These are phyloP conservation scores for Mycena indigotica DNA, from an alignment of 768 basidiomycete species.

Conservation along the genomic window DNA sequence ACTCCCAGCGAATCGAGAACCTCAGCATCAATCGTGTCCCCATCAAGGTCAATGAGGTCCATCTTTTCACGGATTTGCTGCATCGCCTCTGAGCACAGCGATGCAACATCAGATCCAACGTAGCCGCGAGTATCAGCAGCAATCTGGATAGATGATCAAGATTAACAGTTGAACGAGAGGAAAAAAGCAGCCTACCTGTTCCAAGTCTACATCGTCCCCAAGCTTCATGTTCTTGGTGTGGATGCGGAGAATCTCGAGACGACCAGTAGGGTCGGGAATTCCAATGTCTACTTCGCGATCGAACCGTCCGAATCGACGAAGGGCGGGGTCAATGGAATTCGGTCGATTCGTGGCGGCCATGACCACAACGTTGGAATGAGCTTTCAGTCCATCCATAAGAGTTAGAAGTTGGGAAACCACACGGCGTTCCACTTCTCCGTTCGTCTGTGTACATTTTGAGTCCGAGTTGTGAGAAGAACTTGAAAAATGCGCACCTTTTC, in stretches of 20 bases:
- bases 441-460: constrained; percentile 60
- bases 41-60: constrained; percentile 92
- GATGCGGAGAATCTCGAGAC: constrained; percentile 96
- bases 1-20: constrained; percentile 98
- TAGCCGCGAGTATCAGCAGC: constrained; percentile 99
- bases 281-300: constrained; percentile 99
- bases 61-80: constrained; percentile 99
- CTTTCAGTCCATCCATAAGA: constrained; percentile 98
- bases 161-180: constrained; percentile 2
- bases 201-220: constrained; percentile 93
- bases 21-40: constrained; percentile 94
- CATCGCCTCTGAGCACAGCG: constrained; percentile 98
- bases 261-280: constrained; percentile 97
- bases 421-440: constrained; percentile 99
- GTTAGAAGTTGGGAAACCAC: constrained; percentile 98
- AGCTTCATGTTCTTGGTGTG: constrained; percentile 99
- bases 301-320: constrained; percentile 97
- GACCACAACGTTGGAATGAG: constrained; percentile 97
- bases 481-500: constrained; percentile 65
- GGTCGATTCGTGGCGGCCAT: constrained; percentile 99
- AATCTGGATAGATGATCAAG: constrained; percentile 53
- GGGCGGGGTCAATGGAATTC: constrained; percentile 53
- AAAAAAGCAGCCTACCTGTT: constrained; percentile 81
- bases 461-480: not conserved
- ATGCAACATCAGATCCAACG: constrained; percentile 95